Conservation (phyloP, 305 asterid genomes). For the Stenogyne calaminthoides region DNA sequence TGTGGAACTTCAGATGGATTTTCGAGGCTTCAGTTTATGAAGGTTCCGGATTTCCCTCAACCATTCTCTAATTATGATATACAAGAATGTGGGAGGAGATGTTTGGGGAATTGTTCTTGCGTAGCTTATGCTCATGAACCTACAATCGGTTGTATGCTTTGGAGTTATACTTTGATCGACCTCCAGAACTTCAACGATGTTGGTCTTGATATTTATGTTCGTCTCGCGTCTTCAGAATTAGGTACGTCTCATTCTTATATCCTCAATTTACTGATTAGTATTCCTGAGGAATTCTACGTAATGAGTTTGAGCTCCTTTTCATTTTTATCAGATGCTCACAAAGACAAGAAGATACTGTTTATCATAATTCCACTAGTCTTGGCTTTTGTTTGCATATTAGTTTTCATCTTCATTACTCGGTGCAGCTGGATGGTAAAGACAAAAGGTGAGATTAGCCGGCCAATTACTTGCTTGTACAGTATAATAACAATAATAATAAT, state of each 20-base stretch:
- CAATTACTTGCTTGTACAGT: too few relatives aligned
- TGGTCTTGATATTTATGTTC: slow-evolving; percentile 43
- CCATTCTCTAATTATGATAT: neutral
- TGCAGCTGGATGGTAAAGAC: slow-evolving; percentile 30
- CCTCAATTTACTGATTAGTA: neutral
- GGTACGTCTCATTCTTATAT: slow-evolving; percentile 28
- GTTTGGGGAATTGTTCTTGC: slow-evolving; percentile 50
- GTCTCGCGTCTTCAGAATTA: slow-evolving; percentile 40
- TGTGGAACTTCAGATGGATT: slow-evolving; percentile 50
- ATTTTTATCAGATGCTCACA: neutral
- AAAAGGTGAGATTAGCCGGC: slow-evolving; percentile 28
- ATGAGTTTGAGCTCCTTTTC: neutral
- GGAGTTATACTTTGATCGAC: slow-evolving; percentile 39
- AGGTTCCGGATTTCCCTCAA: slow-evolving; percentile 50
- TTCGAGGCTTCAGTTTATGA: slow-evolving; percentile 34
- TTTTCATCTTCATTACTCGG: slow-evolving; percentile 32
- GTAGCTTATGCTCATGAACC: slow-evolving; percentile 44
- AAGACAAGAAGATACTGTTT: neutral
- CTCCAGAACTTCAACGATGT: slow-evolving; percentile 34
- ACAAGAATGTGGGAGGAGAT: slow-evolving; percentile 38
- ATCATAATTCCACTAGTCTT: neutral
- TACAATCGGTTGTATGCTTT: slow-evolving; percentile 46
- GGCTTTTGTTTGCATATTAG: slow-evolving; percentile 19
- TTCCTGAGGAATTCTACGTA: too few relatives aligned
- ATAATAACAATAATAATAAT: too few relatives aligned